Evolutionary conservation across 139 green algal species (phyloP).

Genomic region (Protoeuglena noctilucae): DNA sequence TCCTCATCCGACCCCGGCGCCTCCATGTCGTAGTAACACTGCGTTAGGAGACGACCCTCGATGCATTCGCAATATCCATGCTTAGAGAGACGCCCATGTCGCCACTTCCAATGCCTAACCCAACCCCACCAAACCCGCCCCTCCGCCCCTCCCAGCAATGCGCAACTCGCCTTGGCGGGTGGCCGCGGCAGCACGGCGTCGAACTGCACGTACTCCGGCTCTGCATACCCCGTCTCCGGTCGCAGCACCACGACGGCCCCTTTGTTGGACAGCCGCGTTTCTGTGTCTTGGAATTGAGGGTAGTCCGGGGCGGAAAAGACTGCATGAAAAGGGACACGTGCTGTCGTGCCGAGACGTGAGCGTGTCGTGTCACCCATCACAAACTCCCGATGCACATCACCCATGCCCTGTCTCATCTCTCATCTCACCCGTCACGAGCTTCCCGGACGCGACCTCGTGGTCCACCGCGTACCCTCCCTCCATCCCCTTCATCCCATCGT

Average conservation of each 20-base stretch:
- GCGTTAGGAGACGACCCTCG: no score
- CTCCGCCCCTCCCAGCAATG: no score
- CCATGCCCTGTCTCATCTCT: not conserved
- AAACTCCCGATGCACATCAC: not conserved
- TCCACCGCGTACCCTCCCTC: constrained; percentile 59
- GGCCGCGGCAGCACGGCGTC: not conserved
- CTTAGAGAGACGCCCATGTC: no score
- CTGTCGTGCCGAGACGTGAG: not conserved
- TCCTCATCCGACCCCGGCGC: no score
- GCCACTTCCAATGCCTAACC: no score
- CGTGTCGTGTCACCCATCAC: not conserved
- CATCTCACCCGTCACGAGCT: not conserved
- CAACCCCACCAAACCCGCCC: no score
- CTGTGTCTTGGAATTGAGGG: constrained; percentile 42
- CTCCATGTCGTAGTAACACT: no score
- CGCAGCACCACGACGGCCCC: not conserved
- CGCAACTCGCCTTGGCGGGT: no score
- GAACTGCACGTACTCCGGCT: not conserved
- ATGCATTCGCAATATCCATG: no score
- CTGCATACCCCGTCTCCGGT: not conserved
- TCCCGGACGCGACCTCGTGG: constrained; percentile 39
- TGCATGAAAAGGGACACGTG: not conserved
- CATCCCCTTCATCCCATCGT: constrained; percentile 47
- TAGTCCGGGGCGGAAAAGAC: constrained; percentile 89
- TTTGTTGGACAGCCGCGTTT: not conserved